Conservation (phyloP, 1,284 basidiomycete species). For the Pyrrhoderma noxium region DNA sequence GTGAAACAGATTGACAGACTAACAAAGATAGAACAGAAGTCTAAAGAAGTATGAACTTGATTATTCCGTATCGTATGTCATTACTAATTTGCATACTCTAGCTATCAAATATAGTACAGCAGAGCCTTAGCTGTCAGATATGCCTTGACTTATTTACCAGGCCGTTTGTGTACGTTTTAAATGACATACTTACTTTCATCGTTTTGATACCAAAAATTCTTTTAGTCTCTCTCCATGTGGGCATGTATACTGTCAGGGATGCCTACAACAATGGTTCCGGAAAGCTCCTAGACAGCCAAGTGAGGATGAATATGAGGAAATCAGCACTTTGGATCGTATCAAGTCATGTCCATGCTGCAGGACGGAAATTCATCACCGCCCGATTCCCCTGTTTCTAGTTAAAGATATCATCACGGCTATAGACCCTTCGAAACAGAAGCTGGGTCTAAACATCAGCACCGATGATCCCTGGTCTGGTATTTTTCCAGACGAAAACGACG, state of each 20-base stretch:
- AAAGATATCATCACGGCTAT: slow-evolving; percentile 49
- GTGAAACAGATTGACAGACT: slow-evolving; percentile 39
- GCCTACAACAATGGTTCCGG: slow-evolving; percentile 70
- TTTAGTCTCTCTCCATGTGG: slow-evolving; percentile 63
- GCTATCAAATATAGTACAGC: slow-evolving; percentile 50
- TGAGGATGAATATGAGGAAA: slow-evolving; percentile 46
- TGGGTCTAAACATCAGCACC: slow-evolving; percentile 28
- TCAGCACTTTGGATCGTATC: slow-evolving; percentile 45
- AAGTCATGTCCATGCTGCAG: slow-evolving; percentile 71
- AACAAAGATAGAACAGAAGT: slow-evolving; percentile 41
- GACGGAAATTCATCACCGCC: slow-evolving; percentile 44
- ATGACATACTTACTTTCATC: not conserved
- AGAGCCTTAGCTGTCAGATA: slow-evolving; percentile 59
- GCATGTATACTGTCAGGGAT: slow-evolving; percentile 58
- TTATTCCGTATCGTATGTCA: not conserved
- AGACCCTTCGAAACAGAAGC: slow-evolving; percentile 21
- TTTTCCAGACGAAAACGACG: slow-evolving; percentile 42
- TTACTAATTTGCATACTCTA: slow-evolving; percentile 22
- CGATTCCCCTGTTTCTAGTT: slow-evolving; percentile 59
- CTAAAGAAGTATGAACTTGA: slow-evolving; percentile 42
- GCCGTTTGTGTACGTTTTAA: slow-evolving; percentile 52
- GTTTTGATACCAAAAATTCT: slow-evolving; percentile 9
- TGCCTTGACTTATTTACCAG: slow-evolving; percentile 61
- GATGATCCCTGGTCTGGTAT: slow-evolving; percentile 61
- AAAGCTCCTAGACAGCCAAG: slow-evolving; percentile 49